phyloP scores from a whole-genome alignment of 805 yeast genomes.

The Zygosaccharomyces gambellarensis region DNA sequence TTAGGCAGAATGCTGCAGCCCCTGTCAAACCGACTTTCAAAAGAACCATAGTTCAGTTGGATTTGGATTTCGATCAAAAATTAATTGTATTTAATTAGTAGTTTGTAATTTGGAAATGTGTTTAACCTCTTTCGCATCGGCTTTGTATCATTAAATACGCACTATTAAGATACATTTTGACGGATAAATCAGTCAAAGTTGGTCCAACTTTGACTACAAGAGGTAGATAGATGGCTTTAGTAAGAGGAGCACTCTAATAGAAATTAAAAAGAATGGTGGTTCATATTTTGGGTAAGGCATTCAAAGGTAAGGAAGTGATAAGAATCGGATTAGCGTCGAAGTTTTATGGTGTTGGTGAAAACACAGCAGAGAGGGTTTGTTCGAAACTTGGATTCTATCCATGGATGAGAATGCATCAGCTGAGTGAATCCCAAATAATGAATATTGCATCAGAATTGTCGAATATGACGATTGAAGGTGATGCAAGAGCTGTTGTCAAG shows the following conservation, averaged over 20 bases:
- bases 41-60: background rate
- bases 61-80: background rate
- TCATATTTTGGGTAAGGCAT: constrained; percentile 48
- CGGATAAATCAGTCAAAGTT: background rate
- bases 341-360: constrained; percentile 81
- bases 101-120: background rate
- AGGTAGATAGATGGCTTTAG: background rate
- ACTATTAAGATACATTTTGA: background rate
- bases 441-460: constrained; percentile 83
- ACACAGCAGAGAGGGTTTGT: constrained; percentile 69
- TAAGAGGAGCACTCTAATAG: background rate
- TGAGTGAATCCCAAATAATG: constrained; percentile 81
- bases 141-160: constrained; percentile 4
- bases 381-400: constrained; percentile 90
- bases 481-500: constrained; percentile 64
- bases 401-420: constrained; percentile 88
- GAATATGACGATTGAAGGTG: constrained; percentile 76
- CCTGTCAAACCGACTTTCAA: background rate
- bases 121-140: background rate
- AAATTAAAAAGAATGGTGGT: constrained; percentile 40
- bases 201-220: background rate
- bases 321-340: constrained; percentile 67
- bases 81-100: background rate
- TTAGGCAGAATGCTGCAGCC: constrained; percentile 18
- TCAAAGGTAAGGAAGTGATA: constrained; percentile 39